These are phyloP conservation scores for Lagerstroemia fauriei DNA, from an alignment of 441 rosid genomes.

Conservation along the genomic window DNA sequence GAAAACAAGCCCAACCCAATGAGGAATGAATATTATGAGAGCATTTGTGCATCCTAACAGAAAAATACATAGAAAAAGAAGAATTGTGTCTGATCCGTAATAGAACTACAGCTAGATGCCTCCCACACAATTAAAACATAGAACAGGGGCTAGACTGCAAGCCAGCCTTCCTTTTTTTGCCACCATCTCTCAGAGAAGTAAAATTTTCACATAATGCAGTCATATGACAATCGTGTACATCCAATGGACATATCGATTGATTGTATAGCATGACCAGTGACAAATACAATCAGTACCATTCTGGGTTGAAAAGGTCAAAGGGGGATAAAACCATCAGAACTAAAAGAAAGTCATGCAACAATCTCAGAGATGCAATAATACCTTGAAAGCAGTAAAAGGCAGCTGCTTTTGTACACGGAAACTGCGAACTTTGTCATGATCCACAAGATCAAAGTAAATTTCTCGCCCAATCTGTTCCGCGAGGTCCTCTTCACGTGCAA, in stretches of 20 bases:
- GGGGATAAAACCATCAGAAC: neutral
- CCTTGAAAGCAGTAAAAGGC: slow-evolving; percentile 74
- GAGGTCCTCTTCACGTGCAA: slow-evolving; percentile 87
- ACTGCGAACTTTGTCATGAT: slow-evolving; percentile 87
- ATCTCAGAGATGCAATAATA: slow-evolving; percentile 23
- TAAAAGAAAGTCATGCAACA: neutral
- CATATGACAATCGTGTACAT: neutral
- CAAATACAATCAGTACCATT: neutral
- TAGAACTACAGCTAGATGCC: neutral
- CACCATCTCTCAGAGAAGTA: neutral
- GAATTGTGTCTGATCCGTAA: neutral
- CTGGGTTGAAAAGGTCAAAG: neutral
- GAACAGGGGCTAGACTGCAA: neutral
- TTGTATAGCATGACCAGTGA: neutral
- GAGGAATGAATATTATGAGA: no score
- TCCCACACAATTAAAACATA: neutral
- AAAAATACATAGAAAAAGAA: no score
- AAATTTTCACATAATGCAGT: neutral
- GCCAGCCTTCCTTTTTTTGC: neutral
- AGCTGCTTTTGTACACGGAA: slow-evolving; percentile 89
- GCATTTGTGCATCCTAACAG: no score
- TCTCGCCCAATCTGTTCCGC: slow-evolving; percentile 85
- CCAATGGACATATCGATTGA: neutral
- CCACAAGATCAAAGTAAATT: slow-evolving; percentile 90
- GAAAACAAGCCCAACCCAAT: no score